Percentiles rank a stretch among this genome's conserved stretches.
Evolutionary conservation across 2,329 filamentous ascomycete species (phyloP).

Genomic region (Penicillium sumatraense): DNA sequence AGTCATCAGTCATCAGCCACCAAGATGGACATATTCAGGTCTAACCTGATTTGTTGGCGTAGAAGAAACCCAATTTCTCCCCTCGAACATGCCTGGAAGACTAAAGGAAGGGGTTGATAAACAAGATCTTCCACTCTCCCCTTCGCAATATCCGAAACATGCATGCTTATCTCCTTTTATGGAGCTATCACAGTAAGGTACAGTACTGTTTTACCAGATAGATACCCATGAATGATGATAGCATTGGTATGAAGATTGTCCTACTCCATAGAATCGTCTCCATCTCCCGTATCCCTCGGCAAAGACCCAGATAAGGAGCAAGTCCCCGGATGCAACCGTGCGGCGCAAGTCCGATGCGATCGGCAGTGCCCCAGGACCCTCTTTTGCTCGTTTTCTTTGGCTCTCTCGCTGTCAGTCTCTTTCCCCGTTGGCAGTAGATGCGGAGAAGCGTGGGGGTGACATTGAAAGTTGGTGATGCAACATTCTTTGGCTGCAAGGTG

Average conservation of each 20-base stretch:
- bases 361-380: slow-evolving; percentile 9
- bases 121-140: not conserved
- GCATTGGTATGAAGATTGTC: too few relatives aligned
- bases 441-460: slow-evolving; percentile 31
- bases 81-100: not conserved
- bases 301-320: slow-evolving; percentile 1
- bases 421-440: slow-evolving; percentile 10
- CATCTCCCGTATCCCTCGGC: not conserved
- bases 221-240: too few relatives aligned
- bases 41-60: not conserved
- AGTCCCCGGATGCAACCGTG: slow-evolving; percentile 21
- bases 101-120: not conserved
- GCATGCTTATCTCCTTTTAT: slow-evolving; percentile 4
- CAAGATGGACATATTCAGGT: not conserved
- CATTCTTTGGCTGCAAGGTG: slow-evolving; percentile 24
- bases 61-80: not conserved
- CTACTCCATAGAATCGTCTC: too few relatives aligned
- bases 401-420: not conserved
- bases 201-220: too few relatives aligned
- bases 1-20: not conserved
- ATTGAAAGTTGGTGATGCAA: slow-evolving; percentile 21
- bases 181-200: too few relatives aligned
- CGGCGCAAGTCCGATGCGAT: slow-evolving; percentile 10
- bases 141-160: not conserved
- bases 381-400: not conserved